Evolutionary conservation across 2,329 filamentous ascomycete genomes (phyloP).

Genomic region (Aspergillus neoniger): DNA sequence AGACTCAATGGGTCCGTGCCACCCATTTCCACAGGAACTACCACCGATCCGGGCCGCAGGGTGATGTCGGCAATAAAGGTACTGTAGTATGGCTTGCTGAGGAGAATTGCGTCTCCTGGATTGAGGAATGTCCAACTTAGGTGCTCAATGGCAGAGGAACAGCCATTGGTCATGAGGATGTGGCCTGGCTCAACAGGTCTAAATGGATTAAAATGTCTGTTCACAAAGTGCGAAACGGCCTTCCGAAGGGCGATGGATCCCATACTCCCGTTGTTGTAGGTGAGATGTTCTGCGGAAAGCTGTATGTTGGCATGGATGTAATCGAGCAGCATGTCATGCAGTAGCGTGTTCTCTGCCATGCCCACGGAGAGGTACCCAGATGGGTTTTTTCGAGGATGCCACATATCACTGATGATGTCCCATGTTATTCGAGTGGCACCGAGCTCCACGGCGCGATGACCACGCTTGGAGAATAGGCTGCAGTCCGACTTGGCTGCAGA

Average conservation of each 20-base stretch:
- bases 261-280: not conserved
- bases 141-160: not conserved
- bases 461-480: no score
- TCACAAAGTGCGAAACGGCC: not conserved
- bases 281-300: not conserved
- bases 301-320: not conserved
- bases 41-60: not conserved
- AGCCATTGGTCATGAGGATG: not conserved
- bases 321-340: not conserved
- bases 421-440: not conserved
- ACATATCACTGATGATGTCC: not conserved
- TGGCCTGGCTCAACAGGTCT: not conserved
- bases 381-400: not conserved
- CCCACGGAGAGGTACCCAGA: not conserved
- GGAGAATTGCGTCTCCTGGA: not conserved
- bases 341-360: not conserved
- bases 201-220: not conserved
- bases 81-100: not conserved
- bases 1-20: not conserved
- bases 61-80: not conserved
- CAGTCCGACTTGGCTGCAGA: no score
- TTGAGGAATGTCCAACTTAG: not conserved
- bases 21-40: not conserved
- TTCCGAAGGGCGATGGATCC: not conserved
- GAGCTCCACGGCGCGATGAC: no score